Conservation (phyloP, 495 filamentous ascomycete genomes). For the Aspergillus nanangensis region DNA sequence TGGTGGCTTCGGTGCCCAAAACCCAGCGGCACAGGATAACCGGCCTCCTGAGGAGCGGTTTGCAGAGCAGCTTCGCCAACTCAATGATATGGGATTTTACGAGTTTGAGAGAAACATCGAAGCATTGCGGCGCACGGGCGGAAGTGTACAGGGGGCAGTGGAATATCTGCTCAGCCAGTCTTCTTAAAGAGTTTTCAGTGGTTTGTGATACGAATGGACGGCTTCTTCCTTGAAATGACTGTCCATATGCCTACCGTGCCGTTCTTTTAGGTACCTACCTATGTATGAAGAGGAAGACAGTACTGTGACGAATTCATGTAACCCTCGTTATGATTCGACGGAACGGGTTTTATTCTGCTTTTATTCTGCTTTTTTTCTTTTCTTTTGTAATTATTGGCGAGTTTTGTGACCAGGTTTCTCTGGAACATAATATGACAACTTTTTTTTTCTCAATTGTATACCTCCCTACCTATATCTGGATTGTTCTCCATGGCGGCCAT, state of each 20-base stretch:
- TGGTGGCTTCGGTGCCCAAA: slow-evolving; percentile 38
- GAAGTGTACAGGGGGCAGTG: slow-evolving; percentile 92
- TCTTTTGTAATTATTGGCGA: too few relatives aligned
- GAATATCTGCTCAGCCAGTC: slow-evolving; percentile 58
- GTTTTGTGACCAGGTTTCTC: too few relatives aligned
- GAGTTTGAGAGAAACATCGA: slow-evolving; percentile 93
- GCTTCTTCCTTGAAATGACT: too few relatives aligned
- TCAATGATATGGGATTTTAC: slow-evolving; percentile 99
- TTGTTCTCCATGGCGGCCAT: background rate
- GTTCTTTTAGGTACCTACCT: background rate
- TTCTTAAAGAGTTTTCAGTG: slow-evolving; percentile 15
- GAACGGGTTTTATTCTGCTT: too few relatives aligned
- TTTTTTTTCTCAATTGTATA: background rate
- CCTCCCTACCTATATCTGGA: background rate
- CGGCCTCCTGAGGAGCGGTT: slow-evolving; percentile 92
- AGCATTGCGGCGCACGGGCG: slow-evolving; percentile 82
- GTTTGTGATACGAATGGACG: background rate
- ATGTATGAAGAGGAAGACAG: too few relatives aligned
- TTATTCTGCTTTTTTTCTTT: too few relatives aligned
- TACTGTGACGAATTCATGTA: too few relatives aligned
- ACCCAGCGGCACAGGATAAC: slow-evolving; percentile 56
- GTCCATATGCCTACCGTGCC: background rate
- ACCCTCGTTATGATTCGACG: too few relatives aligned
- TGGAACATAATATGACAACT: too few relatives aligned
- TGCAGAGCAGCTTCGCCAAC: slow-evolving; percentile 80